Conservation (phyloP, 768 basidiomycete species). For the Mycena maculata region DNA sequence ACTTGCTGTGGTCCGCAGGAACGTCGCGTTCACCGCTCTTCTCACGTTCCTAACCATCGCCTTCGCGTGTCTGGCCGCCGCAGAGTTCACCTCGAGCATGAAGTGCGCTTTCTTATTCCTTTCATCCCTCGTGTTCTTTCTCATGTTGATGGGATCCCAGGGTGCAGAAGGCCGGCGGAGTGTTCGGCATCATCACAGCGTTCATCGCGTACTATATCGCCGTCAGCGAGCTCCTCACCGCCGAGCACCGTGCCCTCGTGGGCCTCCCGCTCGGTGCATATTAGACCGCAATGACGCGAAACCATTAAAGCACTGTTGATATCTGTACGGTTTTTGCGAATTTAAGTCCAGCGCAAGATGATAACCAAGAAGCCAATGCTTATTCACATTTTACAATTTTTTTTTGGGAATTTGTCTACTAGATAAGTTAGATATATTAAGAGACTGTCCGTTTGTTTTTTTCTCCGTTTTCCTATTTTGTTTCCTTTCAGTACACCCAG, state of each 20-base stretch:
- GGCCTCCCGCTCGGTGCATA: conserved; percentile 56
- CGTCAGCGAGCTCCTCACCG: conserved; percentile 54
- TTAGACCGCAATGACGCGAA: background rate
- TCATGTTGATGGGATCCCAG: conserved; percentile 34
- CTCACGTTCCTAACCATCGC: conserved; percentile 53
- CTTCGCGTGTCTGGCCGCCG: conserved; percentile 56
- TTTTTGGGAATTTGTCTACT: too few species aligned
- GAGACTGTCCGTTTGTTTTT: too few species aligned
- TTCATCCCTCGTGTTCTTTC: background rate
- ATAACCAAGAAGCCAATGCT: too few species aligned
- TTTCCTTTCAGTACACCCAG: too few species aligned
- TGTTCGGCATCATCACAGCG: conserved; percentile 57
- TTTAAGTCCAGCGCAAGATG: too few species aligned
- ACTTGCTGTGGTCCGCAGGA: conserved; percentile 53
- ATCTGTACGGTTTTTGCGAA: too few species aligned
- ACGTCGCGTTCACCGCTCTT: conserved; percentile 51
- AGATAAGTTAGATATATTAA: too few species aligned
- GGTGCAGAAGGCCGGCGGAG: conserved; percentile 56
- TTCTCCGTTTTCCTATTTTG: too few species aligned
- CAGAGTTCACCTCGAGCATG: conserved; percentile 45
- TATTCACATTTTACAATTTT: too few species aligned
- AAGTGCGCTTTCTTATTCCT: conserved; percentile 40
- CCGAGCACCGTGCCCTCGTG: conserved; percentile 53
- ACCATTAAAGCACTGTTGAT: too few species aligned
- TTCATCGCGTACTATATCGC: conserved; percentile 63